These are phyloP conservation scores for Yamadazyma triangularis DNA, from an alignment of 1,139 yeast species.

Conservation along the genomic window DNA sequence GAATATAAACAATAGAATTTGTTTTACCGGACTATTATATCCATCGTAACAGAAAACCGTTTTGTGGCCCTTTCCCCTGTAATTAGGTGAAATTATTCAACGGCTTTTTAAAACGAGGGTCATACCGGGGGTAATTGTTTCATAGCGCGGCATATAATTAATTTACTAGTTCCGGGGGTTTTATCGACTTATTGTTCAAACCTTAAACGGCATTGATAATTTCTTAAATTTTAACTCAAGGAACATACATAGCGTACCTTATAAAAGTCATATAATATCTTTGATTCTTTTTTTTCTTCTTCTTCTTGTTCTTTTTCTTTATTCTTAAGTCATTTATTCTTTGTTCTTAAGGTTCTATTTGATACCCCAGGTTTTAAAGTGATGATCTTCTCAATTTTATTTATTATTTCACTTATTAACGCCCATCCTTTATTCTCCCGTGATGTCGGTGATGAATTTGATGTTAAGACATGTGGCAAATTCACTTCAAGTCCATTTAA, in stretches of 20 bases:
- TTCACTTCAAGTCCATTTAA: constrained; percentile 5
- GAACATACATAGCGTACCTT: too few relatives aligned
- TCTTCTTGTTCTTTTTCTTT: too few relatives aligned
- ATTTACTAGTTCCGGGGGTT: not conserved
- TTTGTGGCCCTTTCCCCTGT: too few relatives aligned
- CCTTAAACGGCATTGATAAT: not conserved
- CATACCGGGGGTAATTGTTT: too few relatives aligned
- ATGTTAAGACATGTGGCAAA: constrained; percentile 6
- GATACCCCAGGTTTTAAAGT: too few relatives aligned
- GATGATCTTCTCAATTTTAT: not conserved
- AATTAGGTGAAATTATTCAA: too few relatives aligned
- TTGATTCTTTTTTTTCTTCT: too few relatives aligned
- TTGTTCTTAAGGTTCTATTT: too few relatives aligned
- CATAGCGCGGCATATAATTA: too few relatives aligned
- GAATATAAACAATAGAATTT: constrained; percentile 3
- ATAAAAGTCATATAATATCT: too few relatives aligned
- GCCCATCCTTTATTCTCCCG: not conserved
- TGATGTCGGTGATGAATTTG: not conserved
- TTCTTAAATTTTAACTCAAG: not conserved
- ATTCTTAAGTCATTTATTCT: too few relatives aligned
- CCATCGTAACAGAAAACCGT: not conserved
- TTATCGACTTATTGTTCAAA: not conserved
- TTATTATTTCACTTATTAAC: not conserved
- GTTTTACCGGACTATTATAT: not conserved
- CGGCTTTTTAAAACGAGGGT: too few relatives aligned